Percentiles rank a stretch among this genome's conserved stretches.
phyloP scores from a whole-genome alignment of 192 early-diverging fungal species.

The Radiomyces spectabilis region DNA sequence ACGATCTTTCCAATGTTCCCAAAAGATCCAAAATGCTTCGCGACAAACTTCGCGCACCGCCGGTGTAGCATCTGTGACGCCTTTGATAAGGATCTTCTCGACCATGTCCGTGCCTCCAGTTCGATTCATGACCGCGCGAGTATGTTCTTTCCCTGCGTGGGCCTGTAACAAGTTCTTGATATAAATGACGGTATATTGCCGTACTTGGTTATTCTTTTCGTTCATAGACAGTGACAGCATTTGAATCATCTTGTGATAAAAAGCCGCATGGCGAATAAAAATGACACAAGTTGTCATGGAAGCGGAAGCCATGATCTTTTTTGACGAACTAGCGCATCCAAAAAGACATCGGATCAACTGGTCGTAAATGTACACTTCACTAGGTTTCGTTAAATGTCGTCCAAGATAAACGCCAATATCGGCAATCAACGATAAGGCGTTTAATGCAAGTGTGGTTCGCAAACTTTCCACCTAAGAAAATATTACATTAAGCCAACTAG shows the following conservation, averaged over 20 bases:
- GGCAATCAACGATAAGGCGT: slow-evolving; percentile 11
- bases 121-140: slow-evolving; percentile 21
- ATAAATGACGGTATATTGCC: slow-evolving; percentile 21
- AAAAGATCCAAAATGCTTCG: slow-evolving; percentile 30
- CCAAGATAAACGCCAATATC: slow-evolving; percentile 26
- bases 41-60: slow-evolving; percentile 30
- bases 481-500: not conserved
- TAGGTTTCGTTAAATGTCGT: not conserved
- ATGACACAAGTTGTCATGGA: slow-evolving; percentile 7
- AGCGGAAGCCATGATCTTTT: slow-evolving; percentile 24
- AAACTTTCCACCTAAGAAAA: slow-evolving; percentile 14
- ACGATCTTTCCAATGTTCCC: slow-evolving; percentile 27
- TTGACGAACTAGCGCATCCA: slow-evolving; percentile 17
- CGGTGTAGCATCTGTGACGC: slow-evolving; percentile 30
- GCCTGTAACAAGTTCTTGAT: slow-evolving; percentile 11
- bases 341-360: slow-evolving; percentile 25
- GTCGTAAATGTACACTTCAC: slow-evolving; percentile 30
- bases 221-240: slow-evolving; percentile 22
- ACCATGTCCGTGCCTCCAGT: slow-evolving; percentile 23
- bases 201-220: slow-evolving; percentile 33
- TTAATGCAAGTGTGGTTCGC: slow-evolving; percentile 31
- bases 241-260: slow-evolving; percentile 22
- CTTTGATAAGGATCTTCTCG: slow-evolving; percentile 30
- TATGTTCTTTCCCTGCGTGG: slow-evolving; percentile 17
- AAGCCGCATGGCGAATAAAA: slow-evolving; percentile 22